phyloP scores from a whole-genome alignment of 2,329 filamentous ascomycete genomes.

The Neofusicoccum laricinum region DNA sequence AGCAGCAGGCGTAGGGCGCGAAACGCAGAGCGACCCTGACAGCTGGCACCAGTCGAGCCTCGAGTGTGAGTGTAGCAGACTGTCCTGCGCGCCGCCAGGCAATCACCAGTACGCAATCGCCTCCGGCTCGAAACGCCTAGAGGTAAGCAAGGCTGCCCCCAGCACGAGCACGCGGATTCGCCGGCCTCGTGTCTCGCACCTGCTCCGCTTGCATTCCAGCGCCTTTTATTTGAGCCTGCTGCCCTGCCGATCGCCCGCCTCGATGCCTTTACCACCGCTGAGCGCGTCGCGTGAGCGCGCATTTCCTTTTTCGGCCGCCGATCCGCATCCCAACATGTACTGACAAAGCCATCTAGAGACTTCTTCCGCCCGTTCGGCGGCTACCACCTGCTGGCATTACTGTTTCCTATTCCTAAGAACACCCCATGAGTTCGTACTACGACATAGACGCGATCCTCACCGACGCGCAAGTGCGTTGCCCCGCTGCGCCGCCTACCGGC shows the following conservation, averaged over 20 bases:
- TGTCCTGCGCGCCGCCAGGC: conserved; percentile 1
- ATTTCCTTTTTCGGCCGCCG: conserved; percentile 13
- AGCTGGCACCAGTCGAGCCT: conserved; percentile 6
- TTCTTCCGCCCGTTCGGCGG: neutral
- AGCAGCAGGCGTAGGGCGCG: neutral
- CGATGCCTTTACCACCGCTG: conserved; percentile 1
- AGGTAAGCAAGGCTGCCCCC: conserved; percentile 3
- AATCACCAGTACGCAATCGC: conserved; percentile 9
- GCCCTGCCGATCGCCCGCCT: neutral
- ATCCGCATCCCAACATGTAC: neutral
- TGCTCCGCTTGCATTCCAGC: neutral
- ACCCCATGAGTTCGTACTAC: conserved; percentile 66
- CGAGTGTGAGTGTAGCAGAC: neutral
- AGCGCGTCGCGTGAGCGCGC: conserved; percentile 12
- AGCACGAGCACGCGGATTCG: neutral
- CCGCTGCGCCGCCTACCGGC: neutral
- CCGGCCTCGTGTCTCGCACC: neutral
- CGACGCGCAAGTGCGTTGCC: conserved; percentile 65
- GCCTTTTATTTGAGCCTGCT: neutral
- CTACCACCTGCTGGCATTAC: neutral
- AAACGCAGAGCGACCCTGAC: neutral
- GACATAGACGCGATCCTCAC: conserved; percentile 81
- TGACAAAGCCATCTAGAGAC: neutral
- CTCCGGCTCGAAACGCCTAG: neutral
- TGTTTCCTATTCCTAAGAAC: neutral